phyloP scores from a whole-genome alignment of 2,329 filamentous ascomycete species.

The Aspergillus fijiensis region DNA sequence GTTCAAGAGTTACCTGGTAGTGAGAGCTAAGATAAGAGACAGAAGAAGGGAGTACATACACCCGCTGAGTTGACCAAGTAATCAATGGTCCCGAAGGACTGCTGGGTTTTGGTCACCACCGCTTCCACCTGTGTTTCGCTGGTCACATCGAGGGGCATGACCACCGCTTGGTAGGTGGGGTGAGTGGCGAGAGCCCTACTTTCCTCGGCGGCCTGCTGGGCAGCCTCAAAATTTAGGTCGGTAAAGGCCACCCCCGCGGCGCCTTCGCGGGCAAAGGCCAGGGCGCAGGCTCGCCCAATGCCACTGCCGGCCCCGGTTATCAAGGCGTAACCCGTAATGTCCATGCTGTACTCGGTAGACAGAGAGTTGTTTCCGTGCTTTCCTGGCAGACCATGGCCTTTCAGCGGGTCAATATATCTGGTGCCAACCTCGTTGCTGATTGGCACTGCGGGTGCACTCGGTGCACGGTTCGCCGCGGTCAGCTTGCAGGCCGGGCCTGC shows the following conservation, averaged over 20 bases:
- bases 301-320: slow-evolving; percentile 17
- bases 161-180: slow-evolving; percentile 23
- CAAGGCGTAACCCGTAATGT: neutral
- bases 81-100: slow-evolving; percentile 27
- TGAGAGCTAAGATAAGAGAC: neutral
- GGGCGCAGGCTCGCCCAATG: slow-evolving; percentile 13
- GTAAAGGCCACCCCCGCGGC: slow-evolving; percentile 25
- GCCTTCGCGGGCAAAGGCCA: slow-evolving; percentile 23
- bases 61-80: slow-evolving; percentile 27
- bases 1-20: too few species aligned
- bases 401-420: too few species aligned
- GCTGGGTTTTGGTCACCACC: slow-evolving; percentile 22
- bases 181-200: slow-evolving; percentile 26
- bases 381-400: too few species aligned
- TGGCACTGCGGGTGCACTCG: too few species aligned
- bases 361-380: too few species aligned
- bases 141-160: slow-evolving; percentile 27
- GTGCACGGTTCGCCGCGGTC: too few species aligned
- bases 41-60: slow-evolving; percentile 1
- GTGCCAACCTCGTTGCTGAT: too few species aligned
- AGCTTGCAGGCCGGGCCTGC: too few species aligned
- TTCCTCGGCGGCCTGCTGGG: slow-evolving; percentile 22
- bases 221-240: slow-evolving; percentile 22
- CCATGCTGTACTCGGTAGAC: too few species aligned
- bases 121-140: slow-evolving; percentile 20